Base-by-base conservation (phyloP, 768 basidiomycete genomes). In the Tylopilus sp. region DNA sequence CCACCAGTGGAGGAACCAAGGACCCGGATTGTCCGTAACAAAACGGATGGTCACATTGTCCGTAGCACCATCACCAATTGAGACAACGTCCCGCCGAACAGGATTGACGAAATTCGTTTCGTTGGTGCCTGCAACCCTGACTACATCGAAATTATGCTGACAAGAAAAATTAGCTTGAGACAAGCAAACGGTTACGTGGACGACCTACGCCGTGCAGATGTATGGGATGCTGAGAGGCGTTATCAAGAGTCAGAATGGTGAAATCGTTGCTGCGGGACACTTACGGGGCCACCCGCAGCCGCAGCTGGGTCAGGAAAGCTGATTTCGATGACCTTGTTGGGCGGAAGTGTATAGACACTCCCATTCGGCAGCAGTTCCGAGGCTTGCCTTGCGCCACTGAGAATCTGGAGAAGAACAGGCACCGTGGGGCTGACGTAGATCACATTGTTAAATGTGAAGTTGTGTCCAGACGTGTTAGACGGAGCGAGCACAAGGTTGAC, bases 11-110 rank as follows among this genome's bases (percentile, higher is more conserved):
- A 51, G 50, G 36, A 51, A 23, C 50, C 50, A 50, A 17, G 49
- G 50, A 7, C 50, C 50, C 1, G 50, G 30, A 23, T 51, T 51
- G 55, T 86, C 79, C 0, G 83, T 83, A 17, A 67, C 62, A 65
- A 83, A 86, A 47, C 83, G 76, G 46, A 88, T 71, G 8, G 77
- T 77, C 18, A 80, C 79, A 57, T 76, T 66, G 68, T 78, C 66
- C 3, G 42, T 50, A 63, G 77, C 42, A 3, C 25, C 31, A 0
- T n/a, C 43, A 10, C 66, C 67, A 0, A 58, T 44, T 7, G 58
- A 64, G 15, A 68, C 60, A 4, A 64, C 63, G 22, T 74, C 73
- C 11, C 73, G 65, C 31, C 58, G 53, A 21, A 70, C 60, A 3
- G 73, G 73, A 45, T 73, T 65, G 2, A 61, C 53, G 22, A 66